phyloP scores from a whole-genome alignment of 2,329 filamentous ascomycete species.

The Microsporum ferrugineum region DNA sequence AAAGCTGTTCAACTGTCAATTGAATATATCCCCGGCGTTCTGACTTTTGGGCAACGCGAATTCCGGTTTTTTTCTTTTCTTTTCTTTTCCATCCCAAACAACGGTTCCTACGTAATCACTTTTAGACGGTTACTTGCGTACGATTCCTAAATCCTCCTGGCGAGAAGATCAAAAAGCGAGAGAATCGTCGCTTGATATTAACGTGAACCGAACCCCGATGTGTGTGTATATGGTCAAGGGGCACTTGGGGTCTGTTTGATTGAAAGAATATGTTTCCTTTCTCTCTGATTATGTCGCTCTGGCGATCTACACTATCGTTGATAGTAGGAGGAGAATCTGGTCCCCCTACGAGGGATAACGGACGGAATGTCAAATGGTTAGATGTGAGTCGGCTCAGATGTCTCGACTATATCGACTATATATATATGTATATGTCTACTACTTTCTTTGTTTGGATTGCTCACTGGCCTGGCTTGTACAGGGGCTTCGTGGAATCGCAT shows the following conservation, averaged over 20 bases:
- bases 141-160: background rate
- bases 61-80: background rate
- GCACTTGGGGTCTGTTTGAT: background rate
- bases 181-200: background rate
- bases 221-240: background rate
- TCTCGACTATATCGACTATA: background rate
- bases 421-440: too few species aligned
- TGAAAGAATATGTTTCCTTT: background rate
- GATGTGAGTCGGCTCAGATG: conserved; percentile 22
- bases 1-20: background rate
- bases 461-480: conserved; percentile 15
- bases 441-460: background rate
- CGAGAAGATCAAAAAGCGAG: background rate
- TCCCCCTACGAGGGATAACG: conserved; percentile 6
- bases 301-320: background rate
- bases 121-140: background rate
- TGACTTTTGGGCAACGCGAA: background rate
- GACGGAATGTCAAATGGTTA: conserved; percentile 30
- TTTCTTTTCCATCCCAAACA: background rate
- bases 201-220: background rate
- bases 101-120: background rate
- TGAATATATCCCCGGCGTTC: background rate
- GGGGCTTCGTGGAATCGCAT: conserved; percentile 44
- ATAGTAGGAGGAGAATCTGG: background rate
- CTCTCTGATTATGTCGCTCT: background rate